Evolutionary conservation across 805 yeast species (phyloP), one percentile per base, ranked within the genome.

Genomic region (Maudiozyma bulderi): DNA sequence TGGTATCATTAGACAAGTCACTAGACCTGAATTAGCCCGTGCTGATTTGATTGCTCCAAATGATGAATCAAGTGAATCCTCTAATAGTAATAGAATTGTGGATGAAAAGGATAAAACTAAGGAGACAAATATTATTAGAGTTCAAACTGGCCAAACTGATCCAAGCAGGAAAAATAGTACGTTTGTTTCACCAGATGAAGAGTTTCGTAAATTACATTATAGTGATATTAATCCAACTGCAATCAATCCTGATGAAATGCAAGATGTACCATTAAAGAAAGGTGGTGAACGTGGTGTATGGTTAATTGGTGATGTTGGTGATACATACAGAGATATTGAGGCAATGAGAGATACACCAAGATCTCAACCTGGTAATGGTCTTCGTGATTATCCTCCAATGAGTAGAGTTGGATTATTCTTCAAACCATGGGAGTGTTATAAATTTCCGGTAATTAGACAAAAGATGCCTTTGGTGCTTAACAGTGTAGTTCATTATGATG

Each of bases 391-490:
- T 43, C 39, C 58, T 43, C 31, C 46, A 56, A 35, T 54, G 40
- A 44, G 33, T 48, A 48, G 64, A 53, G 9, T 62, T 6, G 49
- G 53, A 32, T 66, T 70, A 51, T 75, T 78, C 63, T 75, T 77
- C 66, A 59, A 63, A 39, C 84, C 84, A 37, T 66, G 66, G 54
- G 56, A 59, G 38, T 60, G 69, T 14, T 76, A 75, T 56, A 65
- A 74, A 20, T 79, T 78, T 54, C 73, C 72, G 35, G 50, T 60
- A 41, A 58, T 77, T 28, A 73, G 82, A 43, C 48, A 47, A 31
- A 64, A 65, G 45, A 51, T 71, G 44, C 74, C 74, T n/a, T 57
- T 51, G 40, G 55, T 52, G 29, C 65, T 60, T 50, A 70, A 71
- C 51, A 52, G 62, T 4, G 55, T 65, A 3, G 58, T 69, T 28